Evolutionary conservation across 768 basidiomycete genomes (phyloP), one percentile per base, ranked within the genome.

Genomic region (Podaxis carcinomalis): DNA sequence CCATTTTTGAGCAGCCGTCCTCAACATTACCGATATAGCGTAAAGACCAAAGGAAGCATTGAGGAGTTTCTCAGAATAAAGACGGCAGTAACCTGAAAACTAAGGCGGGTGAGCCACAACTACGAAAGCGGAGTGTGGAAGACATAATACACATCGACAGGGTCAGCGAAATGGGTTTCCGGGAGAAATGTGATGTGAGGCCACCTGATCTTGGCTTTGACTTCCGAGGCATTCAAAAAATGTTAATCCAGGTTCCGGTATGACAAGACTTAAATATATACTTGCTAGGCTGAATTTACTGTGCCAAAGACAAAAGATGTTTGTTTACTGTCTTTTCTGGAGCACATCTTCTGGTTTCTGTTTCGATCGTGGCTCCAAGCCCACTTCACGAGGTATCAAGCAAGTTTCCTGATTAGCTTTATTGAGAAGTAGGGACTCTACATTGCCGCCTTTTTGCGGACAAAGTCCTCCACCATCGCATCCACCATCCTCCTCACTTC

Each of bases 41-140:
- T 89, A 79, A 42, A 89, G 81, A 9, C 75, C 76, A 16, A 81
- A 59, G 1, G 74, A 74, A 4, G 89, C 89, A 19, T 79, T 79
- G 70, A 89, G 91, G 1, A 89, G 79, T 3, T 83, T 80, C 67
- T 92, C 90, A 4, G 89, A 89, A 72, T 87, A 91, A n/a, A 92
- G 72, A 39, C 90, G 80, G 68, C 92, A 90, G 69, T 92, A 92
- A 1, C 90, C 90, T 65, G 89, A 51, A 92, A 84, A 1, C 89
- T 89, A 60, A 9, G 27, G 37, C n/a, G 46, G 40, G 27, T 28
- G 49, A 56, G 37, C 47, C 51, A 56, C 40, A 59, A 14, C 7
- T 16, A 14, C 40, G 40, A 36, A 59, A n/a, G 23, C 42, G 54
- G 37, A 35, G 3, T 5, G 52, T 54, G 52, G 50, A 37, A 28